Percentiles rank a stretch among this genome's conserved stretches.
Evolutionary conservation across 2,329 filamentous ascomycete species (phyloP).

Genomic region (Calonectria leucothoes): DNA sequence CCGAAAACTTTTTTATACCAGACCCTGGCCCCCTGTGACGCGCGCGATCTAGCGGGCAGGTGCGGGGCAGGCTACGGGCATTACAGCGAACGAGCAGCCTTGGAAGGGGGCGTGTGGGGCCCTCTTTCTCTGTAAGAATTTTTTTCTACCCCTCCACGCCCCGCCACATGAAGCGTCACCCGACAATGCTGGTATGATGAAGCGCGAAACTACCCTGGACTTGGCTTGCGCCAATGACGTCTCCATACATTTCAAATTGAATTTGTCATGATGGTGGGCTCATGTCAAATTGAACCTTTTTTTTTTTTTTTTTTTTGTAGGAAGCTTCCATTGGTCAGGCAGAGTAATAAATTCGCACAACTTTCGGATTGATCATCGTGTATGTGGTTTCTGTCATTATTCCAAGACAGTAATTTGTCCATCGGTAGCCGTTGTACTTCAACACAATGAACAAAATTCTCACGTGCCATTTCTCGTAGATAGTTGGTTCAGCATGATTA

Average conservation of each 20-base stretch:
- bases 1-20: conserved; percentile 56
- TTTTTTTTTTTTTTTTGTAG: neutral
- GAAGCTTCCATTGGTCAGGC: neutral
- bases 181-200: neutral
- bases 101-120: neutral
- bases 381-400: neutral
- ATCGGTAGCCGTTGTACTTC: too few species aligned
- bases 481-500: conserved; percentile 19
- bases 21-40: conserved; percentile 34
- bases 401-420: too few species aligned
- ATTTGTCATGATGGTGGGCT: neutral
- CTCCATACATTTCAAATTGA: neutral
- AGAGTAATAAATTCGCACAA: neutral
- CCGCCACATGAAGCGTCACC: neutral
- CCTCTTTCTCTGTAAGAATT: neutral
- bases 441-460: neutral
- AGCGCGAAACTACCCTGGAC: conserved; percentile 5
- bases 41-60: conserved; percentile 28
- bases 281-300: neutral
- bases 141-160: conserved; percentile 3
- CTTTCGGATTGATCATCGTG: neutral
- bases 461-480: too few species aligned
- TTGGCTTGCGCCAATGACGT: conserved; percentile 3
- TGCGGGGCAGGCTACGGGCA: conserved; percentile 19
- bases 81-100: conserved; percentile 17